Base-by-base conservation (phyloP, 2,329 filamentous ascomycete species). In the Penicillium griseofulvum region DNA sequence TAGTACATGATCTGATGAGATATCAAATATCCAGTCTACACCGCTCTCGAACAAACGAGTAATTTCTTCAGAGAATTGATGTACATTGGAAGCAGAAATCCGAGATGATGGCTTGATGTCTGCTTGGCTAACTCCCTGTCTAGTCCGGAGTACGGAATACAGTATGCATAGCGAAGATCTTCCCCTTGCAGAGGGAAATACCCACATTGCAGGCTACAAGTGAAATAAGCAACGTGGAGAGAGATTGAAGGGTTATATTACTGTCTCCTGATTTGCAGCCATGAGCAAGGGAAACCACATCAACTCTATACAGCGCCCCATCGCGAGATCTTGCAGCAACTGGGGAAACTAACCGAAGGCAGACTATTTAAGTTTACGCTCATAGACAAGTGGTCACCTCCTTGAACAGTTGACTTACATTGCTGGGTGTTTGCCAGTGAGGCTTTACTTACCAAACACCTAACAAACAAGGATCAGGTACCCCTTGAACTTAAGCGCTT, bases 221-320 rank as follows among this genome's bases (percentile, higher is more conserved):
- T 45, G 19, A 56, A 44, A 49, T 49, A 24, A 49, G 42, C 47
- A 56, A 52, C 43, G 48, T 56, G 57, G 49, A 33, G 31, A n/a
- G 14, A 37, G 44, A 14, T 6, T 14, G 29, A 50, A 51, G 39
- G 19, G 43, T 37, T 28, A 28, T 41, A 46, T 19, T 34, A 28
- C 28, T 29, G 45, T 39, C 26, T 41, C 41, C 16, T 42, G 39
- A 26, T 58, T 47, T 41, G 31, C 46, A 49, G 26, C 17, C 42
- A 38, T 31, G 45, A 46, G 59, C 52, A 63, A 64, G 62, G 62
- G 52, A 19, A 46, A 37, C 14, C 22, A 53, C 43, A 55, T 60
- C 41, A 11, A 31, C 29, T 44, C 56, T 50, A 31, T 19, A 49
- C 17, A 14, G 47, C 43, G 29, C 38, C 56, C 51, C 37, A 39